Evolutionary conservation across 1,284 basidiomycete genomes (phyloP).

Genomic region (Apiotrichum akiyoshidainum): DNA sequence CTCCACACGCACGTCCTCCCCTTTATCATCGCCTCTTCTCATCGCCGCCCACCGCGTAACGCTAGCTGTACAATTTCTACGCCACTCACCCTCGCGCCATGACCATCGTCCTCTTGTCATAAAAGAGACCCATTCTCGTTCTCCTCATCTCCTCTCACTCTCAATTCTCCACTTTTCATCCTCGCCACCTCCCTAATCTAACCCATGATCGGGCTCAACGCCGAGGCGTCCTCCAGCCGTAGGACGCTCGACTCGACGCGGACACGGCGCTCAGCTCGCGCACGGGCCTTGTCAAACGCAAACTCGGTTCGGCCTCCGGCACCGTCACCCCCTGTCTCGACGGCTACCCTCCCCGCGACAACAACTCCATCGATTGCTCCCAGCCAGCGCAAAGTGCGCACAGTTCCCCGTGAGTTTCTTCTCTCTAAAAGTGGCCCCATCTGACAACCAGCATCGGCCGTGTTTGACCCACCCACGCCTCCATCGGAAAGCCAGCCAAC

Average conservation of each 20-base stretch:
- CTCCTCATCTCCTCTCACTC: background rate
- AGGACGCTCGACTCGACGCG: background rate
- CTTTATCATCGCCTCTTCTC: too few relatives aligned
- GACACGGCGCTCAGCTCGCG: background rate
- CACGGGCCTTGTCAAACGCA: background rate
- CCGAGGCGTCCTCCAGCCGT: slow-evolving; percentile 19
- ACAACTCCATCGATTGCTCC: background rate
- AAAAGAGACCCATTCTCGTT: background rate
- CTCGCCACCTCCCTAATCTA: background rate
- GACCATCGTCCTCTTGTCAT: background rate
- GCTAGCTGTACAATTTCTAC: background rate
- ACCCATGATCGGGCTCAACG: slow-evolving; percentile 5
- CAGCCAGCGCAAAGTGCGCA: slow-evolving; percentile 29
- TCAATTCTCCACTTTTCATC: background rate
- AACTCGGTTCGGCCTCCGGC: background rate
- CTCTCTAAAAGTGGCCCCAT: background rate
- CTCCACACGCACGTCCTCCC: too few relatives aligned
- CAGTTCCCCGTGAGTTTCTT: slow-evolving; percentile 36
- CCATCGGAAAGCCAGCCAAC: slow-evolving; percentile 8
- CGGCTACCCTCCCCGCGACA: background rate
- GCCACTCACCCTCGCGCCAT: background rate
- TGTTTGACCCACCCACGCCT: slow-evolving; percentile 18
- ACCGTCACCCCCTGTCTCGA: background rate
- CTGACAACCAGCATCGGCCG: slow-evolving; percentile 14
- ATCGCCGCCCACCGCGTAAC: too few relatives aligned